Evolutionary conservation across 2,329 filamentous ascomycete genomes (phyloP), one percentile per base, ranked within the genome.

Genomic region (Beauveria brongniartii): DNA sequence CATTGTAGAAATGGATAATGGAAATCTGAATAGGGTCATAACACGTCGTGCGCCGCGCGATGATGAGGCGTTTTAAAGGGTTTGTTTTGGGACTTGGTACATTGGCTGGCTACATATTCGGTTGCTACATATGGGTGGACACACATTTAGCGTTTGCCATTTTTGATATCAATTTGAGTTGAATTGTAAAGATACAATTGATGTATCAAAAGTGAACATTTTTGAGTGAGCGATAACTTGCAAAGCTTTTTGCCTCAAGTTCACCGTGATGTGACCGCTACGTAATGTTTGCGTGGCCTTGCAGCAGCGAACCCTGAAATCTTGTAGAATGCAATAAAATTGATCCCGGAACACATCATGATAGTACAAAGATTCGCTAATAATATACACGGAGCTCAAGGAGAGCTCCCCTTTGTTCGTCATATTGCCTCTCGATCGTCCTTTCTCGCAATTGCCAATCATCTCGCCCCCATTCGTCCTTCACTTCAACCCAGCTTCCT

Each of bases 401-500:
- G 12, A 37, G 34, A 37, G 34, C 34, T 16, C 34, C 14, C 34
- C 5, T 37, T 37, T 37, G 5, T 37, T 37, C 9, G 18, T 16
- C n/a, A 30, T 22, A 0, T 18, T 20, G 14, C 9, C 37, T n/a
- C 30, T 28, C 8, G 14, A 6, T 24, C 10, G 24, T 57, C 43
- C 4, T 18, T 12, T 12, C 37, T 16, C 20, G 9, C 7, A 3
- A 12, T 26, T 30, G 8, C 12, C 22, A 28, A 28, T 5, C 8
- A 8, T 6, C 12, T 9, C 20, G 34, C 34, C 34, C 34, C 34
- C 12, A 37, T 37, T 37, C 12, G 34, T 16, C 9, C 10, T 28
- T 60, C 22, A 60, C 44, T 48, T 55, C 44, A 82, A 65, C 1
- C 80, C 80, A 41, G 75, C 77, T 67, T 79, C 78, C 65, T 71